Evolutionary conservation across 2,329 filamentous ascomycete genomes (phyloP), one percentile per base, ranked within the genome.

Genomic region (Thielaviopsis populi): DNA sequence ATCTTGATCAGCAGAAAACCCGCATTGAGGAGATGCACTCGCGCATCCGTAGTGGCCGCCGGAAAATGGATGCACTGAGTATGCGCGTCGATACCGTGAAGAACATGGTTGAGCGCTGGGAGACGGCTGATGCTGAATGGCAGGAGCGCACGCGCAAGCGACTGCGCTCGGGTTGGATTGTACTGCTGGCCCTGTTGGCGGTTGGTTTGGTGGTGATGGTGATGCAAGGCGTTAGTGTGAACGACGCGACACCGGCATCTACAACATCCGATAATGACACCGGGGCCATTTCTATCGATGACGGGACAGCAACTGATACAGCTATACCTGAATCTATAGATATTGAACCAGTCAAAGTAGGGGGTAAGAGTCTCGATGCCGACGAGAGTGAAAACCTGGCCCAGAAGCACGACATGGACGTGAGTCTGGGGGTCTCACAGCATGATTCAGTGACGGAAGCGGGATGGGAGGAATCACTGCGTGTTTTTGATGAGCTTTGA

Each of bases 141-240:
- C 82, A 88, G 73, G 83, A 87, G 69, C 82, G 78, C 69, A 87
- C 84, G n/a, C 76, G 83, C 66, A 78, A 76, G 70, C 79, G 84
- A 60, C 74, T 89, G 67, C 82, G 80, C 68, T 77, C 81, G 22
- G 74, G 87, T 58, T 89, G 85, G 84, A 78, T 83, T 46, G 77
- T 83, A 67, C 80, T 80, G 66, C 80, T 75, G 24, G 71, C 77
- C 8, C 66, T 79, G 41, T 71, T 75, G 3, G 75, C 86, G 42
- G 68, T 81, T 1, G 66, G 82, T 19, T 66, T 80, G 2, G 71
- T 82, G 7, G 68, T 81, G 27, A 71, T 78, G 41, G 67, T 61
- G 58, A 54, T 64, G 53, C 64, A 60, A 59, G 61, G 30, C 22
- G 60, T n/a, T 43, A 61, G 54, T 17, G 11, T 48, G 40, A 61